Evolutionary conservation across 345 rosid species (phyloP), one percentile per base, ranked within the genome.

Genomic region (Eucalyptus sideroxylon): DNA sequence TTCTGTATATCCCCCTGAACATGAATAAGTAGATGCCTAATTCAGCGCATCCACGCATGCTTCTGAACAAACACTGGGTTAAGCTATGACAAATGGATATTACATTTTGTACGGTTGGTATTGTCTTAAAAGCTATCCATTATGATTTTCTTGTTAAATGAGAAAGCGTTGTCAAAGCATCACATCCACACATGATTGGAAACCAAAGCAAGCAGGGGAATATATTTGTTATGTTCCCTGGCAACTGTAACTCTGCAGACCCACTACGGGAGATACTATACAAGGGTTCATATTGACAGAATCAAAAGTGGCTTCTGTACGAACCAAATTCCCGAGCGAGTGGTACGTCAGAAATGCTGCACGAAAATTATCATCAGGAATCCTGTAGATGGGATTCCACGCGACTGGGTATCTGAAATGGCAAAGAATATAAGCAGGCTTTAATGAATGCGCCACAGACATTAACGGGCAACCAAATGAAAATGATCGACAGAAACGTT

Each of bases 271-370:
- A 86, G 92, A 94, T 62, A 90, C 92, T 55, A 93, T 69, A 67
- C 83, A 87, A 40, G 85, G 50, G 87, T 91, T 90, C 51, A 27
- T 40, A 86, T 87, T 87, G 55, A 87, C 62, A 69, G 88, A 72
- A 82, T 92, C 91, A 56, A 86, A 87, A 59, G 91, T 88, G 83
- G 83, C 83, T 77, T 77, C 83, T 90, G 91, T 90, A 49, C 34
- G 88, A 87, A 91, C 90, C 87, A 92, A 87, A 90, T 94, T 94
- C 83, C 95, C 94, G 23, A 91, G 93, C 45, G 93, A 94, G 89
- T 95, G 96, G 40, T 93, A 92, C 50, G 96, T 95, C 93, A 95
- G 91, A 91, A 95, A 95, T 44, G 96, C 95, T 87, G 96, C 94
- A 77, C 94, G 95, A 23, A 95, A 91, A 87, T 89, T 92, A 53